Evolutionary conservation across 1,139 yeast species (phyloP), one percentile per base, ranked within the genome.

Genomic region (Kodamaea sp.): DNA sequence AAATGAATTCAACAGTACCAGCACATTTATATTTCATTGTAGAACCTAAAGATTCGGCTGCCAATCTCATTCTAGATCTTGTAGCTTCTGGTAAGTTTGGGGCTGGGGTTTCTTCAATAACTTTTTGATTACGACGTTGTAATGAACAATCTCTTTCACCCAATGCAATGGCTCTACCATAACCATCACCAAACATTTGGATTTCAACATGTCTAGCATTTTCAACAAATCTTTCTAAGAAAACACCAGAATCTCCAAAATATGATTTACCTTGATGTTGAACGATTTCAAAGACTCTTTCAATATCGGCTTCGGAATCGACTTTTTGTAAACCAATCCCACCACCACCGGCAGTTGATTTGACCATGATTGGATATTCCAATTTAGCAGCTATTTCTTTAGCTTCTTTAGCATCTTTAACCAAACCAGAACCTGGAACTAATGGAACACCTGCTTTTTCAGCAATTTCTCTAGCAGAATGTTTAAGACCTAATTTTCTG

Each of bases 331-430:
- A 71, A 48, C 98, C 98, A 55, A 90, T 92, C 64, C 98, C 98
- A 62, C 98, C 98, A 54, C 98, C 98, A 60, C 98, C 98, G 27
- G 97, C 97, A 45, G 97, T 90, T 15, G 96, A 85, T 65, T 92
- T 92, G 39, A 92, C 86, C 97, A 92, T 92, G 32, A 92, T 78
- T 23, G 98, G 97, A 55, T 87, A 92, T 46, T 81, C 88, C 40
- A 92, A 72, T 50, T 78, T 68, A 20, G 77, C 81, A n/a, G 97
- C 97, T 47, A 83, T 77, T 44, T 67, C 73, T 43, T 72, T 69
- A 4, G 97, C 97, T 53, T 86, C 96, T 15, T 73, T 73, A 6
- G 88, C 73, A 44, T 78, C 68, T 3, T 75, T 70, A 30, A 92
- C 79, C 48, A 92, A 73, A 6, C 87, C 94, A 8, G 96, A 84